Conservation (phyloP, 805 yeast genomes). For the Wickerhamomyces tratensis region DNA sequence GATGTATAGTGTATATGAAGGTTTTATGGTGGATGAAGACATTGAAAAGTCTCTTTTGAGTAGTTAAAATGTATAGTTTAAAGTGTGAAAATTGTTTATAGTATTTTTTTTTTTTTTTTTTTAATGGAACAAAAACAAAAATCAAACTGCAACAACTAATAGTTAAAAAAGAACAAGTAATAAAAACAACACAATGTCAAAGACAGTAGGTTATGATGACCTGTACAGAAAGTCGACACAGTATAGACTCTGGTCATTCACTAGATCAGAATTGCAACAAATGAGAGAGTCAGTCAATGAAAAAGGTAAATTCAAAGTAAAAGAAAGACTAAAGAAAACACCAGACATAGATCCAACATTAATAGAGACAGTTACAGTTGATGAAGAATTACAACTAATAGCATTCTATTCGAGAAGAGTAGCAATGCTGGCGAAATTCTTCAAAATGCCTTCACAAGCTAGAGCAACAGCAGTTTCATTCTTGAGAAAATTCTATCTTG, state of each 20-base stretch:
- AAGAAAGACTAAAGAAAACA: slow-evolving; percentile 22
- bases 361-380: slow-evolving; percentile 35
- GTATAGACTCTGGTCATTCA: slow-evolving; percentile 79
- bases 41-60: background rate
- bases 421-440: slow-evolving; percentile 57
- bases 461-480: slow-evolving; percentile 79
- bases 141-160: no score
- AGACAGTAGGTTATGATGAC: slow-evolving; percentile 66
- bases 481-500: slow-evolving; percentile 70
- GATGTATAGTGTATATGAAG: slow-evolving; percentile 44
- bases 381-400: slow-evolving; percentile 66
- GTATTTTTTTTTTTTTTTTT: no score
- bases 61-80: no score
- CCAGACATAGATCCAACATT: slow-evolving; percentile 21
- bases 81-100: no score
- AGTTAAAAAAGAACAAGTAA: no score
- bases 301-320: slow-evolving; percentile 32
- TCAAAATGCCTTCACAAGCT: slow-evolving; percentile 83
- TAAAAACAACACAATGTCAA: slow-evolving; percentile 5
- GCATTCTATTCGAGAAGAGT: slow-evolving; percentile 66
- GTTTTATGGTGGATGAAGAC: slow-evolving; percentile 3
- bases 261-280: slow-evolving; percentile 42
- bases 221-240: slow-evolving; percentile 83
- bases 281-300: slow-evolving; percentile 42
- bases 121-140: no score